A percentile compares a stretch with the other conserved stretches of the same genome.
phyloP scores from a whole-genome alignment of 768 basidiomycete genomes.

The Tulasnella calospora region DNA sequence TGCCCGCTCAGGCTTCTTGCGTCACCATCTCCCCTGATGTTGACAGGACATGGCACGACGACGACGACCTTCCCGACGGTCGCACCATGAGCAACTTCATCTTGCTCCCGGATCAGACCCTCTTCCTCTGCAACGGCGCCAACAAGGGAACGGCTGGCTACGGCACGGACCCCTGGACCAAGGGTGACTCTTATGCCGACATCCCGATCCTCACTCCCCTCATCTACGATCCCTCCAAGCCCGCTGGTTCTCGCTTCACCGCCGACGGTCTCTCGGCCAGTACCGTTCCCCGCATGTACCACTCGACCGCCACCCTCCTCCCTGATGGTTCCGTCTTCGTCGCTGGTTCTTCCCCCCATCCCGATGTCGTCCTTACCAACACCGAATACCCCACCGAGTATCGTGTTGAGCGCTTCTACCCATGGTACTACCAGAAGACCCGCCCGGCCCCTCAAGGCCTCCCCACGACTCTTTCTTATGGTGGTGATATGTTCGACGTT shows the following conservation, averaged over 20 bases:
- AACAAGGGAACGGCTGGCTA: constrained; percentile 29
- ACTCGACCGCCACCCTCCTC: constrained; percentile 76
- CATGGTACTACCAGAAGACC: constrained; percentile 57
- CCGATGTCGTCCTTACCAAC: constrained; percentile 53
- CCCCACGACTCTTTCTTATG: constrained; percentile 39
- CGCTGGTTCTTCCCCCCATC: constrained; percentile 78
- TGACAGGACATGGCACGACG: constrained; percentile 63
- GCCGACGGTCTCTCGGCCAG: constrained; percentile 55
- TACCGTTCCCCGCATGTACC: constrained; percentile 68
- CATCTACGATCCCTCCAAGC: constrained; percentile 58
- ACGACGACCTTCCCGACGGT: constrained; percentile 65
- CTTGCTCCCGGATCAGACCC: constrained; percentile 67
- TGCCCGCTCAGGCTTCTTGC: constrained; percentile 65
- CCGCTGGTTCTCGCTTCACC: constrained; percentile 56
- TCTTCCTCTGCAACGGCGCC: constrained; percentile 74
- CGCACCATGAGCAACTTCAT: constrained; percentile 79
- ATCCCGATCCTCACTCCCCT: constrained; percentile 63
- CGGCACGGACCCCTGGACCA: constrained; percentile 42
- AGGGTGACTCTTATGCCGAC: constrained; percentile 74
- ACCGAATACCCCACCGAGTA: constrained; percentile 72
- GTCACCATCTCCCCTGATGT: constrained; percentile 56
- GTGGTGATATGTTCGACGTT: constrained; percentile 41
- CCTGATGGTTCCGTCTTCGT: constrained; percentile 70
- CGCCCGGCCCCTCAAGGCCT: constrained; percentile 37
- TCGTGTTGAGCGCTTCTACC: constrained; percentile 77